A percentile compares a stretch with the other conserved stretches of the same genome.
Evolutionary conservation across 208 protist genomes (phyloP).

Genomic region (Trypanosoma platydactyli): DNA sequence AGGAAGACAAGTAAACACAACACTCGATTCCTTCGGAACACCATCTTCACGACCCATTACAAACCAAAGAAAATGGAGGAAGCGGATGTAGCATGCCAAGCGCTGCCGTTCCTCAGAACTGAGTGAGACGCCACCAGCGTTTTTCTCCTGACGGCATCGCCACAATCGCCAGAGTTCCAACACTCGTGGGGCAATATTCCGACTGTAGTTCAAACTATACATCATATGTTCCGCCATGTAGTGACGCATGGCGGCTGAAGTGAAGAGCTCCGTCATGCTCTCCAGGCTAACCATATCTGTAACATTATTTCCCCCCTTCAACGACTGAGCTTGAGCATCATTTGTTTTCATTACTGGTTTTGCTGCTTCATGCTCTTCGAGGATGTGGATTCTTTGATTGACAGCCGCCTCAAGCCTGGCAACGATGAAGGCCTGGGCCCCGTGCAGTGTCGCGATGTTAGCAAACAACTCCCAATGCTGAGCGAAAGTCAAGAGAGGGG

Average conservation of each 20-base stretch:
- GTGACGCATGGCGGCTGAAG: constrained; percentile 38
- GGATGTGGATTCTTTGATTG: constrained; percentile 27
- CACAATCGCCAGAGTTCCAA: constrained; percentile 53
- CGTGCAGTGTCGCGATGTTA: constrained; percentile 61
- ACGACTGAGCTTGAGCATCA: neutral
- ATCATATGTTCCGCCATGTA: constrained; percentile 81
- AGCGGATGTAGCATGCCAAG: constrained; percentile 28
- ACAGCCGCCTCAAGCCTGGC: constrained; percentile 42
- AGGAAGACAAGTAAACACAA: constrained; percentile 28
- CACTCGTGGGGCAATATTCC: constrained; percentile 53
- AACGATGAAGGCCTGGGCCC: constrained; percentile 47
- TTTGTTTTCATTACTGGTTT: neutral
- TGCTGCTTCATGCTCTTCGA: constrained; percentile 38
- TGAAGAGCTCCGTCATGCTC: constrained; percentile 24
- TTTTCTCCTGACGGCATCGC: constrained; percentile 21
- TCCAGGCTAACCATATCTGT: neutral
- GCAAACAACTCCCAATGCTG: constrained; percentile 77
- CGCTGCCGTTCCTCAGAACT: constrained; percentile 18
- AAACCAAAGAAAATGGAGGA: constrained; percentile 61
- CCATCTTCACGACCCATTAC: constrained; percentile 42
- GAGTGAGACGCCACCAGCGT: neutral
- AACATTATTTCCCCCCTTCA: neutral
- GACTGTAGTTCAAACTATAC: constrained; percentile 70
- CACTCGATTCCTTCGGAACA: constrained; percentile 46
- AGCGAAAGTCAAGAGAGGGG: constrained; percentile 32